Evolutionary conservation across 345 rosid species (phyloP).

Genomic region (Pistacia integerrima): DNA sequence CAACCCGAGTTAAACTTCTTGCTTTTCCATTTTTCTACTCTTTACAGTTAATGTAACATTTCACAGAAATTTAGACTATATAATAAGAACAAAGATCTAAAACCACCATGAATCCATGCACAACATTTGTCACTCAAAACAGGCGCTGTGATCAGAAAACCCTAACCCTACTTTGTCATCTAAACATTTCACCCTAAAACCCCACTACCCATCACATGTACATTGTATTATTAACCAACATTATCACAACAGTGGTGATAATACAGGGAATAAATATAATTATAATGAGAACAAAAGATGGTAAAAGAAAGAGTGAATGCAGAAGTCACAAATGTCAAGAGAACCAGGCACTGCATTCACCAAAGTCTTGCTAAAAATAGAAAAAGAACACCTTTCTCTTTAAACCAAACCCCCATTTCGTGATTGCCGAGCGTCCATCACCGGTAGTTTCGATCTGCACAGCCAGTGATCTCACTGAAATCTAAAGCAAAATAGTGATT

Average conservation of each 20-base stretch:
- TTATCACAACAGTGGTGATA: background rate
- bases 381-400: slow-evolving; percentile 29
- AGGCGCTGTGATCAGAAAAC: slow-evolving; percentile 18
- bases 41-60: background rate
- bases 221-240: background rate
- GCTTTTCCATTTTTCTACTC: background rate
- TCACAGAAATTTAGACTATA: background rate
- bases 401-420: slow-evolving; percentile 52
- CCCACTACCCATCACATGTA: slow-evolving; percentile 11
- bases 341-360: slow-evolving; percentile 21
- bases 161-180: slow-evolving; percentile 35
- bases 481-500: slow-evolving; percentile 32
- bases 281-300: slow-evolving; percentile 26
- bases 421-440: slow-evolving; percentile 82
- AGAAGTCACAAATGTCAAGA: slow-evolving; percentile 63
- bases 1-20: slow-evolving; percentile 24
- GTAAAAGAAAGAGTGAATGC: slow-evolving; percentile 47
- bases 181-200: background rate
- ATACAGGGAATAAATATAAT: background rate
- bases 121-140: slow-evolving; percentile 38
- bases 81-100: slow-evolving; percentile 8
- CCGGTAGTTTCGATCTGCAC: slow-evolving; percentile 60
- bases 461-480: slow-evolving; percentile 41
- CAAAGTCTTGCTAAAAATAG: slow-evolving; percentile 49
- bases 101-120: slow-evolving; percentile 35